Evolutionary conservation across 805 yeast species (phyloP).

Genomic region (Yarrowia yakushimensis): DNA sequence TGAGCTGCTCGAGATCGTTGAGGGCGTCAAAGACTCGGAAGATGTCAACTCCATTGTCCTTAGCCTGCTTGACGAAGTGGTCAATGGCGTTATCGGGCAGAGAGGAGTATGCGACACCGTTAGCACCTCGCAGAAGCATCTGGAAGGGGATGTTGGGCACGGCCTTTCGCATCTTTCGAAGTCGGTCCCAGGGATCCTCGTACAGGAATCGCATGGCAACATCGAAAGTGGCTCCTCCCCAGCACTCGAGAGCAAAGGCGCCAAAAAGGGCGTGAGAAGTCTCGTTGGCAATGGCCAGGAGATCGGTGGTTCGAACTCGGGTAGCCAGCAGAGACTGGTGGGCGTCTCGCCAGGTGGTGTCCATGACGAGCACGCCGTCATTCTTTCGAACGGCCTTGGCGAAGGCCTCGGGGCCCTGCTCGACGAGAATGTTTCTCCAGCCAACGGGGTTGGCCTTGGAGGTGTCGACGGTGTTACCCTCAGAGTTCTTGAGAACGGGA

Average conservation of each 20-base stretch:
- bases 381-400: slow-evolving; percentile 81
- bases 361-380: slow-evolving; percentile 90
- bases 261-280: slow-evolving; percentile 87
- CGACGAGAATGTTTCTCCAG: slow-evolving; percentile 85
- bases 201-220: slow-evolving; percentile 97
- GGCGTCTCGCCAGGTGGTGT: slow-evolving; percentile 99
- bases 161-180: slow-evolving; percentile 76
- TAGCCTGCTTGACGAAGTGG: slow-evolving; percentile 92
- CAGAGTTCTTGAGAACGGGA: slow-evolving; percentile 64
- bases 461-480: slow-evolving; percentile 61
- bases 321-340: slow-evolving; percentile 97
- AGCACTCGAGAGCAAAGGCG: slow-evolving; percentile 95
- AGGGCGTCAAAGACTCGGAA: slow-evolving; percentile 97
- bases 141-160: slow-evolving; percentile 99
- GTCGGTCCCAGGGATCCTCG: slow-evolving; percentile 98
- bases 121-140: slow-evolving; percentile 98
- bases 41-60: slow-evolving; percentile 93
- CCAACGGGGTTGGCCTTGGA: slow-evolving; percentile 63
- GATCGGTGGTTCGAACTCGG: slow-evolving; percentile 91
- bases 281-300: slow-evolving; percentile 86
- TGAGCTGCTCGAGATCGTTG: slow-evolving; percentile 92
- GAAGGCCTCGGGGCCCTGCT: slow-evolving; percentile 83
- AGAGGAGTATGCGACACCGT: slow-evolving; percentile 97
- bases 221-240: slow-evolving; percentile 99
- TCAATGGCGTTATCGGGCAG: slow-evolving; percentile 98